phyloP scores from a whole-genome alignment of 805 yeast species.

The Candida xyloterini region DNA sequence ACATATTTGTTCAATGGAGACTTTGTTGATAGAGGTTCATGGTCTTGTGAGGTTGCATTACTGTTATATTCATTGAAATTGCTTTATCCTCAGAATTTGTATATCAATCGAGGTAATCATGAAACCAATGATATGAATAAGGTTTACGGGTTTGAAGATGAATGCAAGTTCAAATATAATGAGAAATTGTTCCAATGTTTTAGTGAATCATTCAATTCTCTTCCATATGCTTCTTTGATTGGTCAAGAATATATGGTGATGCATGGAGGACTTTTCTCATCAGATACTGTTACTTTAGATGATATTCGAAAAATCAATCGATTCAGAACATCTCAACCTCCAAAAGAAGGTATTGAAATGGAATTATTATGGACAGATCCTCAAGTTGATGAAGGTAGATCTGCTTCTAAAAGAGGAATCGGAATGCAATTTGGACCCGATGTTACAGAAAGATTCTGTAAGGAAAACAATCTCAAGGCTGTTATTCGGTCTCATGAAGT shows the following conservation, averaged over 20 bases:
- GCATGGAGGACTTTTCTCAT: conserved; percentile 94
- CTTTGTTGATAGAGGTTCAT: conserved; percentile 95
- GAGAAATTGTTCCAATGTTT: conserved; percentile 78
- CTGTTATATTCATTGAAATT: conserved; percentile 74
- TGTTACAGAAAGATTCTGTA: conserved; percentile 75
- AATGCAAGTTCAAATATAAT: conserved; percentile 86
- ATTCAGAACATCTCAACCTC: conserved; percentile 71
- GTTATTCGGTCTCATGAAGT: conserved; percentile 95
- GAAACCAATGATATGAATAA: conserved; percentile 97
- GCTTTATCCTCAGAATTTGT: conserved; percentile 65
- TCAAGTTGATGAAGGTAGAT: conserved; percentile 70
- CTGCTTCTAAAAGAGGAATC: conserved; percentile 89
- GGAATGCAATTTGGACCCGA: conserved; percentile 98
- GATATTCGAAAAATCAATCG: conserved; percentile 74
- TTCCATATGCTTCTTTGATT: conserved; percentile 83
- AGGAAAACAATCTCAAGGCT: conserved; percentile 66
- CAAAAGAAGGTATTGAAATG: conserved; percentile 90
- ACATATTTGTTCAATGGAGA: conserved; percentile 92
- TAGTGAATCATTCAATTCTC: conserved; percentile 76
- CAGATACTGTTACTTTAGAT: conserved; percentile 64
- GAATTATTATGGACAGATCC: conserved; percentile 98
- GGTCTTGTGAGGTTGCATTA: conserved; percentile 96
- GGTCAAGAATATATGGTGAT: conserved; percentile 78
- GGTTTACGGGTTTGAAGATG: conserved; percentile 95
- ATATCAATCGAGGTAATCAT: conserved; percentile 91